Conservation (phyloP, 2,329 filamentous ascomycete genomes). For the Clonostachys chloroleuca region DNA sequence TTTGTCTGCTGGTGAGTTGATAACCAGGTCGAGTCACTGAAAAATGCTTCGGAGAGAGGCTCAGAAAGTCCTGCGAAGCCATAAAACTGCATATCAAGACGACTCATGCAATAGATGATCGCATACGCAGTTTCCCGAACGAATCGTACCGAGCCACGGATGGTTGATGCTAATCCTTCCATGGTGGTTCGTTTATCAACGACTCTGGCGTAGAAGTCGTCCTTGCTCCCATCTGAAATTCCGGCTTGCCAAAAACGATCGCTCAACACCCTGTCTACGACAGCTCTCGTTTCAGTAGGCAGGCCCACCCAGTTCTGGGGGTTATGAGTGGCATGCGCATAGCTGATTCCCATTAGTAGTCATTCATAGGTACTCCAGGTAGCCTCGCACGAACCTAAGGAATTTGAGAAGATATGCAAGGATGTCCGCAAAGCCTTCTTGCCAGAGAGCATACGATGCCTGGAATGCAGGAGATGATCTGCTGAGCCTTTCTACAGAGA, state of each 20-base stretch:
- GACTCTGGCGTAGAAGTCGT: slow-evolving; percentile 93
- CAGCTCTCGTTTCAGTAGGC: slow-evolving; percentile 67
- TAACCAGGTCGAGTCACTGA: slow-evolving; percentile 74
- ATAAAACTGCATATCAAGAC: slow-evolving; percentile 84
- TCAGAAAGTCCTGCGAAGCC: slow-evolving; percentile 79
- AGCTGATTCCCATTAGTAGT: slow-evolving; percentile 36
- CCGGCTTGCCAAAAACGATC: slow-evolving; percentile 98
- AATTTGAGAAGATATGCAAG: slow-evolving; percentile 85
- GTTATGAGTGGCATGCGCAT: slow-evolving; percentile 90
- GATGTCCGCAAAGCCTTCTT: slow-evolving; percentile 73
- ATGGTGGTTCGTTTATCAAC: slow-evolving; percentile 83
- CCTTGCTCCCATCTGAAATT: slow-evolving; percentile 91
- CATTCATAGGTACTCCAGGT: not conserved
- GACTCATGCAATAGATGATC: slow-evolving; percentile 89
- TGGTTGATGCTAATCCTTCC: slow-evolving; percentile 90
- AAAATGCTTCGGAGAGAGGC: slow-evolving; percentile 79
- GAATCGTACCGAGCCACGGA: slow-evolving; percentile 82
- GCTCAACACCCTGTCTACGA: slow-evolving; percentile 80
- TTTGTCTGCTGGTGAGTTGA: slow-evolving; percentile 93
- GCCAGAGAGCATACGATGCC: slow-evolving; percentile 79
- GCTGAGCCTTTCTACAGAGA: slow-evolving; percentile 85
- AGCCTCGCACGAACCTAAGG: slow-evolving; percentile 48
- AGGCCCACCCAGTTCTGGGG: slow-evolving; percentile 77
- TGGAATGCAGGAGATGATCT: slow-evolving; percentile 69
- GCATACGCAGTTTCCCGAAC: slow-evolving; percentile 93